Evolutionary conservation across 768 basidiomycete genomes (phyloP).

Genomic region (Macrolepiota albuminosa): DNA sequence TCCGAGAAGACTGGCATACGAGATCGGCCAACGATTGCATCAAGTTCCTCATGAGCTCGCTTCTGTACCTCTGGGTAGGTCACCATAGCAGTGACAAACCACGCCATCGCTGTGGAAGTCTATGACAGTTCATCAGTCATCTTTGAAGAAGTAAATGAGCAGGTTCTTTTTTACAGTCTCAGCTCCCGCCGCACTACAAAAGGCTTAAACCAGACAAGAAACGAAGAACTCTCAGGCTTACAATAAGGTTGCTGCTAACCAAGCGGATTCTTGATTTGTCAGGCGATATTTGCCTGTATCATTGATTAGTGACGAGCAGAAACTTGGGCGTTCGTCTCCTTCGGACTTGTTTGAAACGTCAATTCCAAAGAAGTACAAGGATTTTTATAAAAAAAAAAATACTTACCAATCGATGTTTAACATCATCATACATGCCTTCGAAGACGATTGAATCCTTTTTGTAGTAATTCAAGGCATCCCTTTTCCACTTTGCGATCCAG

Average conservation of each 20-base stretch:
- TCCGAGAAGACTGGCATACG: background rate
- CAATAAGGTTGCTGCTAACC: background rate
- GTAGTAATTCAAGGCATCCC: background rate
- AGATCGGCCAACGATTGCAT: constrained; percentile 1
- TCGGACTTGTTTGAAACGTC: no score
- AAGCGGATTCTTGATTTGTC: background rate
- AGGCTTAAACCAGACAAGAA: background rate
- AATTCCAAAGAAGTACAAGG: no score
- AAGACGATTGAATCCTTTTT: background rate
- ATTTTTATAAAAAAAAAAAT: no score
- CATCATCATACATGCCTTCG: background rate
- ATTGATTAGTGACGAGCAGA: background rate
- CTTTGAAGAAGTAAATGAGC: background rate
- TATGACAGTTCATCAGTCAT: background rate
- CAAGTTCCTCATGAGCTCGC: constrained; percentile 8
- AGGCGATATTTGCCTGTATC: background rate
- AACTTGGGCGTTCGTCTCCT: no score
- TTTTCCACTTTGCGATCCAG: background rate
- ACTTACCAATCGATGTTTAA: no score
- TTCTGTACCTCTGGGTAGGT: constrained; percentile 7
- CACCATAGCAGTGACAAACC: constrained; percentile 8
- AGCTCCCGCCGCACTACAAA: background rate
- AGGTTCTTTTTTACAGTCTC: background rate
- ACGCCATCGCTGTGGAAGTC: constrained; percentile 6
- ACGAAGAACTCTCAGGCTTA: background rate